Conservation (phyloP, 164 flowering plant genomes). For the Piper betle region DNA sequence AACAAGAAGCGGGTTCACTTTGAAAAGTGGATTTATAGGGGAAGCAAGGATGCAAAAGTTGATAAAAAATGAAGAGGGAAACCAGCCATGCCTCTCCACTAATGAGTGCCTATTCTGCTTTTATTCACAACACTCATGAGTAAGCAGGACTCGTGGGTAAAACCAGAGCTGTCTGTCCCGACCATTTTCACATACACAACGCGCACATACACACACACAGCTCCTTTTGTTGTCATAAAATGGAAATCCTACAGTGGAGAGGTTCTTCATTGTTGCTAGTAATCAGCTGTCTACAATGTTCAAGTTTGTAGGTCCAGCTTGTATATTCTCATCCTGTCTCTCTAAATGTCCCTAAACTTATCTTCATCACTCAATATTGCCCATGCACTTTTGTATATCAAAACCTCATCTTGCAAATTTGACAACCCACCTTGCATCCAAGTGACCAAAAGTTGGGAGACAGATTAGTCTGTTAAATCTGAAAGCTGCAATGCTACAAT, state of each 20-base stretch:
- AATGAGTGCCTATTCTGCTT: constrained; percentile 16
- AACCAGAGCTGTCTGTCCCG: constrained; percentile 4
- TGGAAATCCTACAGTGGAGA: neutral
- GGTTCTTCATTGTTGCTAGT: neutral
- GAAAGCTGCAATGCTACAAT: too few species aligned
- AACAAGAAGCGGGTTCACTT: constrained; percentile 8
- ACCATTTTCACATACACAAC: too few species aligned
- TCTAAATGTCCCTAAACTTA: neutral
- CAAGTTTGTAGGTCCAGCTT: neutral
- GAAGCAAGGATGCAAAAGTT: constrained; percentile 10
- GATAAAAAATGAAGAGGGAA: constrained; percentile 1
- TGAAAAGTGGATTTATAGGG: constrained; percentile 12
- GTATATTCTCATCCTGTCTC: neutral
- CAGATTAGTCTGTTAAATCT: too few species aligned
- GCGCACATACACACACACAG: neutral
- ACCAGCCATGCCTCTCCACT: constrained; percentile 15
- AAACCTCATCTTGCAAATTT: too few species aligned
- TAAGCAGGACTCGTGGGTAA: constrained; percentile 8
- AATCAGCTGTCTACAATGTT: neutral
- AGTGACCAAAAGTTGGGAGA: too few species aligned
- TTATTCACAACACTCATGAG: constrained; percentile 15
- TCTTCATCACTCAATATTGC: too few species aligned
- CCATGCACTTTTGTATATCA: too few species aligned
- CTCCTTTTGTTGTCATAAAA: neutral
- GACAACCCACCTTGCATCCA: too few species aligned